phyloP scores from a whole-genome alignment of 2,329 filamentous ascomycete species.

The Clarireedia sp. region DNA sequence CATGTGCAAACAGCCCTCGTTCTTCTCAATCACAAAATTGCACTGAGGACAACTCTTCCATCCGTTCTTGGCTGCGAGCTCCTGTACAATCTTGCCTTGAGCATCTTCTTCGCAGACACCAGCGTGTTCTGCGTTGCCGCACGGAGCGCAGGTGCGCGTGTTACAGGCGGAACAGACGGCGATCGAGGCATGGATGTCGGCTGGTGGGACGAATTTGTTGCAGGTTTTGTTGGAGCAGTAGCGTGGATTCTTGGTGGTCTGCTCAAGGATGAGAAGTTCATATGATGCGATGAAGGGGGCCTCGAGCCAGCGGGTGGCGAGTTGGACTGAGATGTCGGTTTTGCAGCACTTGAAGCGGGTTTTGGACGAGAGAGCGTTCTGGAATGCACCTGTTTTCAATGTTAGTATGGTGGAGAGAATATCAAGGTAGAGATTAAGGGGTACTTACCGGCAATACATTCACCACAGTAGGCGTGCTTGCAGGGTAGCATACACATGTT shows the following conservation, averaged over 20 bases:
- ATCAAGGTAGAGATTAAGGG: not conserved
- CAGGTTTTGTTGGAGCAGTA: constrained; percentile 23
- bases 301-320: constrained; percentile 6
- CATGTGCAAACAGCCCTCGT: constrained; percentile 27
- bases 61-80: constrained; percentile 19
- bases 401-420: not conserved
- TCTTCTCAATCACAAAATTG: constrained; percentile 22
- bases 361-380: constrained; percentile 16
- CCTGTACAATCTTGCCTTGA: constrained; percentile 18
- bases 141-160: constrained; percentile 20
- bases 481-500: constrained; percentile 15
- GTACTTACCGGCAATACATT: constrained; percentile 15
- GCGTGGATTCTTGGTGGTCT: constrained; percentile 22
- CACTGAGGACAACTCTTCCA: constrained; percentile 26
- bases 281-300: constrained; percentile 16
- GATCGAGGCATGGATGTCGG: constrained; percentile 17
- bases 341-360: constrained; percentile 18
- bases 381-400: constrained; percentile 14
- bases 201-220: constrained; percentile 24
- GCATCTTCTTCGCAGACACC: constrained; percentile 25
- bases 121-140: constrained; percentile 17
- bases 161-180: constrained; percentile 19
- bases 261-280: constrained; percentile 20
- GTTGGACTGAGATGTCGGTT: not conserved
- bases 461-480: constrained; percentile 17